phyloP scores from a whole-genome alignment of 371 early-diverging fungal species.

The Dipsacomyces acuminosporus region DNA sequence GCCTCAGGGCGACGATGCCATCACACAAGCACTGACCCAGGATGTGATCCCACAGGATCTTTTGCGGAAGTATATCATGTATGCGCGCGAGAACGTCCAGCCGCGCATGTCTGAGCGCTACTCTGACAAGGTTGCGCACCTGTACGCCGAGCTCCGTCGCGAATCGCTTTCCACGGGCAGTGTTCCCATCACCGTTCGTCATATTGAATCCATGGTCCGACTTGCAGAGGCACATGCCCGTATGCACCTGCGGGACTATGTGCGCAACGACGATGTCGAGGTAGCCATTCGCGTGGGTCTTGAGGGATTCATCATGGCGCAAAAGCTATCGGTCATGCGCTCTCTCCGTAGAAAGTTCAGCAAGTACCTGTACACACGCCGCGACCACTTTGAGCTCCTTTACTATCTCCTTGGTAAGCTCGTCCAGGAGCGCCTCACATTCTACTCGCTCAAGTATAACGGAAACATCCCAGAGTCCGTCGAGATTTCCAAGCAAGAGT shows the following conservation, averaged over 20 bases:
- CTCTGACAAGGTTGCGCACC: constrained; percentile 81
- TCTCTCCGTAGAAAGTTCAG: constrained; percentile 72
- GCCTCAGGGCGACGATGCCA: constrained; percentile 40
- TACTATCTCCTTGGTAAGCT: constrained; percentile 67
- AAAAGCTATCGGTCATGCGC: constrained; percentile 93
- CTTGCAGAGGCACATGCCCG: constrained; percentile 97
- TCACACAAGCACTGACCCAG: constrained; percentile 55
- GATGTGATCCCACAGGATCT: constrained; percentile 79
- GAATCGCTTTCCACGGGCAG: constrained; percentile 85
- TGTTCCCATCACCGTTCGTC: constrained; percentile 99
- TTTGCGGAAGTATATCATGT: constrained; percentile 96
- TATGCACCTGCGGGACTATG: constrained; percentile 95
- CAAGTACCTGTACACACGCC: constrained; percentile 73
- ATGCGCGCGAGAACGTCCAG: constrained; percentile 82
- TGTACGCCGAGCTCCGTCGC: constrained; percentile 93
- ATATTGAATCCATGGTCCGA: constrained; percentile 97
- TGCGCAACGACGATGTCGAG: constrained; percentile 92
- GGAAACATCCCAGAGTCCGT: constrained; percentile 55
- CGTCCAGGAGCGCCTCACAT: constrained; percentile 68
- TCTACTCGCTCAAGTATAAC: constrained; percentile 59
- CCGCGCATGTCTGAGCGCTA: constrained; percentile 89
- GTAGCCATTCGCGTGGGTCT: constrained; percentile 92
- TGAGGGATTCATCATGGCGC: constrained; percentile 93
- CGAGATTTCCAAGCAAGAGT: constrained; percentile 47
- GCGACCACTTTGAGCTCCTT: constrained; percentile 75